phyloP scores from a whole-genome alignment of 2,329 filamentous ascomycete species.

The Epichloe hybrida region DNA sequence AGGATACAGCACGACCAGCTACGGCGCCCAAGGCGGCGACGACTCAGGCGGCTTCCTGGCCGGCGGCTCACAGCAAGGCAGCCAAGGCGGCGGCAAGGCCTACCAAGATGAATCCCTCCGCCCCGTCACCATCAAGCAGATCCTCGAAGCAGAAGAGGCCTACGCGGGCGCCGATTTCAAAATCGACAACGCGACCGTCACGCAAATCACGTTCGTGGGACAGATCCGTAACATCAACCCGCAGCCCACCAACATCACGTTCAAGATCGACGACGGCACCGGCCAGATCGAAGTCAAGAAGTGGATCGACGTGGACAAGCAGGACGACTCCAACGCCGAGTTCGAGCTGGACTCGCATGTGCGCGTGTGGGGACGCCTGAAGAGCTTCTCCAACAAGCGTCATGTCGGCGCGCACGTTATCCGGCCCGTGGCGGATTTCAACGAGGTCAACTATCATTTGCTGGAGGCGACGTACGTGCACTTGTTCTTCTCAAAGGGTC shows the following conservation, averaged over 20 bases:
- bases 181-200: constrained; percentile 64
- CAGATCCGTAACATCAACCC: constrained; percentile 77
- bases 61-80: constrained; percentile 46
- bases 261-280: constrained; percentile 90
- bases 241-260: constrained; percentile 86
- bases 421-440: constrained; percentile 67
- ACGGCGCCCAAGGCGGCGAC: constrained; percentile 42
- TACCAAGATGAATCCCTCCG: constrained; percentile 77
- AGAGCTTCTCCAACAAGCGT: constrained; percentile 70
- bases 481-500: constrained; percentile 65
- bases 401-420: constrained; percentile 72
- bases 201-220: constrained; percentile 67
- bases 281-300: constrained; percentile 83
- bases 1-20: constrained; percentile 31
- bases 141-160: constrained; percentile 67
- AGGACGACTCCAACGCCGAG: constrained; percentile 32
- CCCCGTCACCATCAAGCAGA: constrained; percentile 90
- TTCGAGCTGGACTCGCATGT: constrained; percentile 67
- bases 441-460: constrained; percentile 87
- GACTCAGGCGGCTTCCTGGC: constrained; percentile 50
- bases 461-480: constrained; percentile 85
- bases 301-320: constrained; percentile 58
- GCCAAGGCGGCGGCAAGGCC: constrained; percentile 37
- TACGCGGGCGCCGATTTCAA: constrained; percentile 63
- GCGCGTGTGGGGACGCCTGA: constrained; percentile 73